phyloP scores from a whole-genome alignment of 176 grass and related monocot species.

The Eragrostis curvula region DNA sequence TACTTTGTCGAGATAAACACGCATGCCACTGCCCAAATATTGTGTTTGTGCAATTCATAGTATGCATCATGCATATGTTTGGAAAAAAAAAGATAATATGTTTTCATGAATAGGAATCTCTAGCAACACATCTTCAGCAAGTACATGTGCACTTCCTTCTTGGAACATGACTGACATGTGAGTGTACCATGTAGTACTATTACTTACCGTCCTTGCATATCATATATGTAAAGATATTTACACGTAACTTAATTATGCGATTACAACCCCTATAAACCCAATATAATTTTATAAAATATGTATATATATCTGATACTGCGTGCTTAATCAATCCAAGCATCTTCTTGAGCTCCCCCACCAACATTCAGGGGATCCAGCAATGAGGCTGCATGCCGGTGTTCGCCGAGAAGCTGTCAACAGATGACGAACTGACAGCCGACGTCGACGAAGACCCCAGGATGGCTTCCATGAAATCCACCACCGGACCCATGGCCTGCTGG shows the following conservation, averaged over 20 bases:
- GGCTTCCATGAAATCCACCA: conserved; percentile 73
- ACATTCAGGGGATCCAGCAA: conserved; percentile 59
- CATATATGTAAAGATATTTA: conserved; percentile 45
- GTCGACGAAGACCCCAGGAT: conserved; percentile 78
- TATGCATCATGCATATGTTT: neutral
- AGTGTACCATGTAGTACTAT: neutral
- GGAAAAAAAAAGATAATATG: neutral
- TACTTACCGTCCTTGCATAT: conserved; percentile 27
- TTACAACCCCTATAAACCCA: conserved; percentile 16
- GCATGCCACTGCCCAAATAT: too few relatives aligned
- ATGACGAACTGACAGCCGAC: conserved; percentile 51
- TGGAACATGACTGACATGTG: neutral
- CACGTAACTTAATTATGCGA: conserved; percentile 40
- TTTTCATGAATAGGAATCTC: neutral
- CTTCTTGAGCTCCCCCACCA: neutral
- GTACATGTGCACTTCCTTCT: neutral
- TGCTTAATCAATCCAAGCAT: conserved; percentile 24
- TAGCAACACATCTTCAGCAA: conserved; percentile 9
- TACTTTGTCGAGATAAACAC: too few relatives aligned
- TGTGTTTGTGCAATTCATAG: neutral
- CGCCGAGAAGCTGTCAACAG: conserved; percentile 49
- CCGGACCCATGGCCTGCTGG: conserved; percentile 35
- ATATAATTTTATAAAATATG: conserved; percentile 31
- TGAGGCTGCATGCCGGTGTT: conserved; percentile 53
- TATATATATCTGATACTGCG: conserved; percentile 13